Evolutionary conservation across 2,329 filamentous ascomycete genomes (phyloP).

Genomic region (Plectosphaerella plurivora): DNA sequence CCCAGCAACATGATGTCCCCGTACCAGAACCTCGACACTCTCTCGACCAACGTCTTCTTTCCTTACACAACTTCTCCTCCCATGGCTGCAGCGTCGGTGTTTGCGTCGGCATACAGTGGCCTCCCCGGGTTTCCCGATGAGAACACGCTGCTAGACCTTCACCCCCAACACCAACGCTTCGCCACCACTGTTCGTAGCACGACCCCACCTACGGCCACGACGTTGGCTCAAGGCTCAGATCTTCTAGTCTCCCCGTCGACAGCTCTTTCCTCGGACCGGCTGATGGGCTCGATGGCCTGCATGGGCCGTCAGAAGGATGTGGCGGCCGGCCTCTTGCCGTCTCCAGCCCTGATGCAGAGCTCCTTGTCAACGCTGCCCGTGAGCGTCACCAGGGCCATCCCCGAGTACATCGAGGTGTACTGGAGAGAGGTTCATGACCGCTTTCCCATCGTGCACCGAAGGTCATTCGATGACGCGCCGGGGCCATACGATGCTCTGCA

Average conservation of each 20-base stretch:
- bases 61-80: slow-evolving; percentile 21
- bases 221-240: slow-evolving; percentile 42
- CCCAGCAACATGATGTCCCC: slow-evolving; percentile 19
- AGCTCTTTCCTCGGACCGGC: slow-evolving; percentile 27
- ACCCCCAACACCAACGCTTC: slow-evolving; percentile 29
- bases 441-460: slow-evolving; percentile 47
- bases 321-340: slow-evolving; percentile 29
- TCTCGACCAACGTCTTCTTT: slow-evolving; percentile 22
- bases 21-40: slow-evolving; percentile 19
- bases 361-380: slow-evolving; percentile 23
- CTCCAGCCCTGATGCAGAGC: slow-evolving; percentile 30
- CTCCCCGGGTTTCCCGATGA: slow-evolving; percentile 31
- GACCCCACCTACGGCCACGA: slow-evolving; percentile 38
- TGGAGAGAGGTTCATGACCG: slow-evolving; percentile 45
- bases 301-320: slow-evolving; percentile 35
- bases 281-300: slow-evolving; percentile 29
- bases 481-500: slow-evolving; percentile 38
- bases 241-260: slow-evolving; percentile 41
- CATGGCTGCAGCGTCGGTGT: slow-evolving; percentile 20
- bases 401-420: slow-evolving; percentile 47
- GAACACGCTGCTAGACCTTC: slow-evolving; percentile 26
- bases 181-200: slow-evolving; percentile 43
- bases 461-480: slow-evolving; percentile 34
- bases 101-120: slow-evolving; percentile 25
- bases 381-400: slow-evolving; percentile 35